Percentiles rank a stretch among this genome's conserved stretches.
These are phyloP conservation scores for Clonostachys chloroleuca DNA, from an alignment of 2,329 filamentous ascomycete species.

Conservation along the genomic window DNA sequence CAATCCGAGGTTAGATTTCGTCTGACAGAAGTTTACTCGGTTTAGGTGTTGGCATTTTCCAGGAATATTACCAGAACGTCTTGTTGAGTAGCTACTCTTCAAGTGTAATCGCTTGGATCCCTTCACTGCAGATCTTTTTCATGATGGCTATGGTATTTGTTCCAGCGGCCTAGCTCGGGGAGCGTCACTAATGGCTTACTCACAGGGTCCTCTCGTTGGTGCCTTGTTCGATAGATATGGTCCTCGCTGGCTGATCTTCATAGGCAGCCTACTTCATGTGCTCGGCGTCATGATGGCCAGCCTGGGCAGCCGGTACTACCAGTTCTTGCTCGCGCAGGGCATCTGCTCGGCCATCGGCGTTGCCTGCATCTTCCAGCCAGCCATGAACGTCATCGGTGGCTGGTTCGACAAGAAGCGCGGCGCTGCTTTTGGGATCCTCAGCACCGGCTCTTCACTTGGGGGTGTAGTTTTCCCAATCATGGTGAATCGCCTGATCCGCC, in stretches of 20 bases:
- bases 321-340: conserved; percentile 31
- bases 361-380: conserved; percentile 24
- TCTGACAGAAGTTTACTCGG: background rate
- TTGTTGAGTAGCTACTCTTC: conserved; percentile 41
- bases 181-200: conserved; percentile 24
- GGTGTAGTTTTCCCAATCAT: conserved; percentile 39
- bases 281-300: conserved; percentile 61
- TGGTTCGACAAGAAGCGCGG: conserved; percentile 38
- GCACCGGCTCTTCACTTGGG: conserved; percentile 49
- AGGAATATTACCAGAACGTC: conserved; percentile 38
- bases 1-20: too few species aligned
- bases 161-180: conserved; percentile 1
- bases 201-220: conserved; percentile 47
- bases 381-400: conserved; percentile 19
- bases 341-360: conserved; percentile 29
- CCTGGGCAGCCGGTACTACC: conserved; percentile 34
- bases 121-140: conserved; percentile 39
- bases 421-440: conserved; percentile 53
- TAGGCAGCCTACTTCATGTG: conserved; percentile 50
- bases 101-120: conserved; percentile 37
- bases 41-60: conserved; percentile 30
- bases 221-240: conserved; percentile 60
- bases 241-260: conserved; percentile 47
- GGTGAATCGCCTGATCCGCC: conserved; percentile 12
- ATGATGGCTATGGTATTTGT: conserved; percentile 24